Evolutionary conservation across 163 green algal species (phyloP).

Genomic region (Coccomyxa subellipsoidea): DNA sequence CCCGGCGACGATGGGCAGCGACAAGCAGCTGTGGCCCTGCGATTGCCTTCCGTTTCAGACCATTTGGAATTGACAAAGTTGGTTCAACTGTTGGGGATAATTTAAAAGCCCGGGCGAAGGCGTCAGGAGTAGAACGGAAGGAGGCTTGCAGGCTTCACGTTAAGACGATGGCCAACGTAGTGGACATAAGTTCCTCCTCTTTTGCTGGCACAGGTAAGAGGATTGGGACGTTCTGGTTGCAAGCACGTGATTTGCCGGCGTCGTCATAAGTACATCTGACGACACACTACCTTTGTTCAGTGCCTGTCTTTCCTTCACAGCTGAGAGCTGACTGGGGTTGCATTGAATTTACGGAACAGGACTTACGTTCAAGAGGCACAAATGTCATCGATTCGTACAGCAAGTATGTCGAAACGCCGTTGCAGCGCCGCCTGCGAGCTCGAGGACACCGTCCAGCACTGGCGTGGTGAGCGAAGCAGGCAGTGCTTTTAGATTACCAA

Average conservation of each 20-base stretch:
- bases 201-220: not conserved
- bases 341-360: not conserved
- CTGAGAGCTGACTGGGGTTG: too few species aligned
- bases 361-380: not conserved
- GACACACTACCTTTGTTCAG: too few species aligned
- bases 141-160: not conserved
- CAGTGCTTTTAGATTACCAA: too few species aligned
- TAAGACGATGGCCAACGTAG: not conserved
- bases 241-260: too few species aligned
- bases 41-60: not conserved
- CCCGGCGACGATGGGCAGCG: not conserved
- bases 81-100: too few species aligned
- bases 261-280: too few species aligned
- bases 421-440: not conserved
- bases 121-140: too few species aligned
- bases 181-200: not conserved
- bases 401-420: not conserved
- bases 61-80: too few species aligned
- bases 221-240: too few species aligned
- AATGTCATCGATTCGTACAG: not conserved
- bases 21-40: not conserved
- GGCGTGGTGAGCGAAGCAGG: constrained; percentile 2
- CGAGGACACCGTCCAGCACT: constrained; percentile 7
- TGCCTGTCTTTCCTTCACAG: too few species aligned
- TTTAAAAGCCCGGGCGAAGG: too few species aligned